Conservation (phyloP, 345 rosid species). For the Crucihimalaya himalaica region DNA sequence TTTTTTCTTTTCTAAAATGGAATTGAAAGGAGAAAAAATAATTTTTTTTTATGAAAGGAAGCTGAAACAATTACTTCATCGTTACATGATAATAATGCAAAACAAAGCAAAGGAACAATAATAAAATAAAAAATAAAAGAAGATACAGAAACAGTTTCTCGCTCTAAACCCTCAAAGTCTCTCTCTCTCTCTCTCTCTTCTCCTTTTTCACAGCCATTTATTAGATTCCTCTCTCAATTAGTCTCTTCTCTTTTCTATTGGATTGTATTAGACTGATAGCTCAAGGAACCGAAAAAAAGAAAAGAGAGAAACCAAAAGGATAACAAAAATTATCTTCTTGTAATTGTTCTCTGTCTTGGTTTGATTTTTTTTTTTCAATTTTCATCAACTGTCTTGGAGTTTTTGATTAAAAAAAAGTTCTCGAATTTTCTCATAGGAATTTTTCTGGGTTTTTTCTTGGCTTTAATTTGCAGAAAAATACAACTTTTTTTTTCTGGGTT, state of each 20-base stretch:
- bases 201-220: slow-evolving; percentile 56
- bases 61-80: slow-evolving; percentile 31
- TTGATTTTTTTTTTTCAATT: slow-evolving; percentile 34
- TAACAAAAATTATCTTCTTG: slow-evolving; percentile 13
- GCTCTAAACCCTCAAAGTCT: slow-evolving; percentile 35
- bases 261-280: slow-evolving; percentile 59
- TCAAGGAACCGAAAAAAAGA: slow-evolving; percentile 30
- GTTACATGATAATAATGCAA: slow-evolving; percentile 26
- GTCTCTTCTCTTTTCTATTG: slow-evolving; percentile 54
- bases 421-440: slow-evolving; percentile 22
- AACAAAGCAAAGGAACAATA: neutral
- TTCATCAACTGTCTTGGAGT: slow-evolving; percentile 9
- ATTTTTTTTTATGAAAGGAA: slow-evolving; percentile 2
- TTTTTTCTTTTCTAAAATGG: neutral
- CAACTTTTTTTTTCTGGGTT: slow-evolving; percentile 41
- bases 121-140: neutral
- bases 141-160: slow-evolving; percentile 39
- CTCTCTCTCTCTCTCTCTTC: slow-evolving; percentile 27
- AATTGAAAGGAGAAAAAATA: neutral
- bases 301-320: neutral
- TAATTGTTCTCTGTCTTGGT: slow-evolving; percentile 27
- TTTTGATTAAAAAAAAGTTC: neutral
- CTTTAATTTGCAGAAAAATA: slow-evolving; percentile 36
- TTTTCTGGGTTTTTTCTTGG: slow-evolving; percentile 44
- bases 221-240: slow-evolving; percentile 57